Evolutionary conservation across 176 grass and related monocot genomes (phyloP).

Genomic region (Poa annua): DNA sequence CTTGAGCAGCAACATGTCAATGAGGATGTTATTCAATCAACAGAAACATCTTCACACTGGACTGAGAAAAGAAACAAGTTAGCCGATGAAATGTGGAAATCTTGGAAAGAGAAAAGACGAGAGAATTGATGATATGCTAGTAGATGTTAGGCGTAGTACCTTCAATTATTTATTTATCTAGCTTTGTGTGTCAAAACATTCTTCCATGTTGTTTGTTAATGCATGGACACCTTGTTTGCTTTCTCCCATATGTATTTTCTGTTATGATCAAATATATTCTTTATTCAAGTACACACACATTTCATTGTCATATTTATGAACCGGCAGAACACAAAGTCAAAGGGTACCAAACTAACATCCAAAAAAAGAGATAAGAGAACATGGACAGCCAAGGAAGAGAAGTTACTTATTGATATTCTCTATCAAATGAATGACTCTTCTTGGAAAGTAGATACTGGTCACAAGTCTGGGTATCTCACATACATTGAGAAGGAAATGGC

Average conservation of each 20-base stretch:
- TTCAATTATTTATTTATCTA: too few relatives aligned
- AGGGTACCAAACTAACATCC: background rate
- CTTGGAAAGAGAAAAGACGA: too few relatives aligned
- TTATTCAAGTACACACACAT: background rate
- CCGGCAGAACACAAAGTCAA: background rate
- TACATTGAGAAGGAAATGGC: slow-evolving; percentile 5
- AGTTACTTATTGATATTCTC: too few relatives aligned
- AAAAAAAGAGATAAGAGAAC: background rate
- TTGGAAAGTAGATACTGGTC: background rate
- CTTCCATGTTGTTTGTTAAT: too few relatives aligned
- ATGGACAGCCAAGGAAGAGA: too few relatives aligned
- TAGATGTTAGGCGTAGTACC: too few relatives aligned
- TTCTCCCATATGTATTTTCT: background rate
- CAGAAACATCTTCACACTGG: background rate
- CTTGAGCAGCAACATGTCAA: background rate
- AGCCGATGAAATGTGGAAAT: too few relatives aligned
- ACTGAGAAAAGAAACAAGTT: too few relatives aligned
- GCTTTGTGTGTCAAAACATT: too few relatives aligned
- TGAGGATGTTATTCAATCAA: background rate
- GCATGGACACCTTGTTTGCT: background rate
- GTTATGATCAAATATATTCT: too few relatives aligned
- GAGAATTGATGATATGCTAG: background rate
- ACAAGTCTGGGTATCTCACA: background rate
- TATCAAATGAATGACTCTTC: background rate
- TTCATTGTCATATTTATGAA: too few relatives aligned